Evolutionary conservation across 495 filamentous ascomycete genomes (phyloP), one percentile per base, ranked within the genome.

Genomic region (Baudoinia panamericana): DNA sequence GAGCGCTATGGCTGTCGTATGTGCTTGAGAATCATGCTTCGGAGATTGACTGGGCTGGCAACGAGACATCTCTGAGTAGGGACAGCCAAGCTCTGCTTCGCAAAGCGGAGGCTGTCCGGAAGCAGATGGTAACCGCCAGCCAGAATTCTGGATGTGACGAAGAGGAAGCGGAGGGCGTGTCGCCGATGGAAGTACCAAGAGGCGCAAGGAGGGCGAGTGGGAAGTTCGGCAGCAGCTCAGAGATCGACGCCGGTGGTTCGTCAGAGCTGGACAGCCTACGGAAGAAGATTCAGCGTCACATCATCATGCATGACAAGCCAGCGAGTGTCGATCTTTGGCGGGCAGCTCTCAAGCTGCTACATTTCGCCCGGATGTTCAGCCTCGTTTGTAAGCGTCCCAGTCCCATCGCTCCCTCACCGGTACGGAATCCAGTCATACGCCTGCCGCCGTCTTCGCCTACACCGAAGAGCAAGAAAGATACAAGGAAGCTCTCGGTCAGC

Each of bases 1-100:
- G 58, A 16, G 64, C 67, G 0, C 40, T 69, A 22, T 63, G 66
- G 45, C 52, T 71, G 0, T 56, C 66, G 0, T 65, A 62, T 46
- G 56, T 70, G 31, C 40, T 72, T 16, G 53, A 43, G 25, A 39
- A 58, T 13, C 69, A 71, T n/a, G n/a, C n/a, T 10, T 32, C 39
- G 26, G 48, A 49, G 23, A 32, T 57, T 10, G 42, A 52, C n/a
- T 55, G 50, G 41, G 17, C 30, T 20, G 29, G 39, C 1, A 50
- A 55, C 33, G 38, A 45, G 29, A 13, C 7, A 4, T 19, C 26
- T 25, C 41, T 52, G 16, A 44, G 30, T 33, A 53, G 46, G 20
- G 32, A 39, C 11, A 53, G 49, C n/a, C 11, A 34, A 2, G 23
- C 43, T 11, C 34, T 57, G 3, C 41, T 57, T 1, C 20, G 36